phyloP scores from a whole-genome alignment of 2,329 filamentous ascomycete species.

The Ascochyta clinopodiicola region DNA sequence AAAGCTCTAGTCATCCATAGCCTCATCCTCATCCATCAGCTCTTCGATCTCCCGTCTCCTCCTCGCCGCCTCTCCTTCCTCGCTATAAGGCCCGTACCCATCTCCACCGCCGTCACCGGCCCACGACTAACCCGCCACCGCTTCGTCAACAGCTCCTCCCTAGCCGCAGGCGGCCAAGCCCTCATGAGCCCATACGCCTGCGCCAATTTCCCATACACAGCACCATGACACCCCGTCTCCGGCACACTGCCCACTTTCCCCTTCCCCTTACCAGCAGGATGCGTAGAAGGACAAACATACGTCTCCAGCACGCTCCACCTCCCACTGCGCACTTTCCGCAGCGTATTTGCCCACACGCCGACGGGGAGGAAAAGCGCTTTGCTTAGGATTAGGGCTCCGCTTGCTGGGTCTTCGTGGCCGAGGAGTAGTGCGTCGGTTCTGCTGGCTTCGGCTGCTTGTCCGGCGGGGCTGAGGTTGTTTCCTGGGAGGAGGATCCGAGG shows the following conservation, averaged over 20 bases:
- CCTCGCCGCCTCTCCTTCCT: conserved; percentile 16
- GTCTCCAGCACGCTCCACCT: conserved; percentile 30
- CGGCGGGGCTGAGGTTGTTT: conserved; percentile 1
- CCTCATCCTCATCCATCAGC: conserved; percentile 27
- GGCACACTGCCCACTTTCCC: background rate
- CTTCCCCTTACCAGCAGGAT: background rate
- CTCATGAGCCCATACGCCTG: conserved; percentile 28
- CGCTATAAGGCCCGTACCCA: background rate
- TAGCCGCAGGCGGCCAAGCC: background rate
- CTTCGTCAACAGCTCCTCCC: conserved; percentile 41
- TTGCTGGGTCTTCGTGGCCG: conserved; percentile 24
- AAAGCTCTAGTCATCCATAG: background rate
- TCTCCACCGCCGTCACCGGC: conserved; percentile 26
- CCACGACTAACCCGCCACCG: conserved; percentile 34
- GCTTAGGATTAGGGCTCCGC: conserved; percentile 18
- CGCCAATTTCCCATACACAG: conserved; percentile 29
- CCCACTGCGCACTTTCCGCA: conserved; percentile 17
- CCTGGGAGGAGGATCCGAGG: conserved; percentile 27
- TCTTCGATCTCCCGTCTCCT: conserved; percentile 27
- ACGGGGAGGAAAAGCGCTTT: conserved; percentile 36
- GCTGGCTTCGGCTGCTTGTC: background rate
- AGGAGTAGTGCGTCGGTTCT: conserved; percentile 40
- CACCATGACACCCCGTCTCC: conserved; percentile 20
- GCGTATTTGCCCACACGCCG: conserved; percentile 27
- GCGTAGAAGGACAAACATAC: conserved; percentile 19